Conservation (phyloP, 331 rosid species). For the Pyracantha coccinea region DNA sequence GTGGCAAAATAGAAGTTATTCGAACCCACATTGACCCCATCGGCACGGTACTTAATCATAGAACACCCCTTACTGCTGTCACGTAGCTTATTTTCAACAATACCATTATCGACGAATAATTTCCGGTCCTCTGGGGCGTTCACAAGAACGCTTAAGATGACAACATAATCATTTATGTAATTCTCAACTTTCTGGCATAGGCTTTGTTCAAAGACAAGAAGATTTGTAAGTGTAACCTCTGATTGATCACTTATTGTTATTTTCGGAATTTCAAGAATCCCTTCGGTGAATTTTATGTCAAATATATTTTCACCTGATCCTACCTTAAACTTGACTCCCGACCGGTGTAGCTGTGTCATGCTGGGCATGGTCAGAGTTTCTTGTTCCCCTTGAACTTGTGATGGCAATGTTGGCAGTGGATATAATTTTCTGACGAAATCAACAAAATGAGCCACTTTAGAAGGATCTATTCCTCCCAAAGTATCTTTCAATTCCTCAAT, state of each 20-base stretch:
- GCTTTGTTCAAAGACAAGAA: slow-evolving; percentile 10
- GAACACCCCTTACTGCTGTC: background rate
- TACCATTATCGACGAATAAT: slow-evolving; percentile 13
- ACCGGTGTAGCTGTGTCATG: background rate
- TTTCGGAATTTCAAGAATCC: slow-evolving; percentile 8
- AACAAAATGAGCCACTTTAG: background rate
- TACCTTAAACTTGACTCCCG: background rate
- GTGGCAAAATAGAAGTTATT: background rate
- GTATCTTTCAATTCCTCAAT: background rate
- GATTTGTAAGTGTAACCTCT: background rate
- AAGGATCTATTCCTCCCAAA: background rate
- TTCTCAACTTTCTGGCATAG: background rate
- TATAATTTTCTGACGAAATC: slow-evolving; percentile 7
- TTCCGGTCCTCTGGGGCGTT: slow-evolving; percentile 10
- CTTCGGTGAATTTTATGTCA: background rate
- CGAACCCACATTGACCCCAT: background rate
- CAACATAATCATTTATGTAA: background rate
- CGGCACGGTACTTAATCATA: slow-evolving; percentile 7
- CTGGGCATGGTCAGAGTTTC: background rate
- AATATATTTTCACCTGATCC: background rate
- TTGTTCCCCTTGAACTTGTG: background rate
- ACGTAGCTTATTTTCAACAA: slow-evolving; percentile 13
- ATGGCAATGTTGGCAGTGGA: background rate
- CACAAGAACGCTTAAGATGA: slow-evolving; percentile 3
- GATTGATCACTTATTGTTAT: background rate